Evolutionary conservation across 2,329 filamentous ascomycete species (phyloP), one percentile per base, ranked within the genome.

Genomic region (Ophiostoma ips): DNA sequence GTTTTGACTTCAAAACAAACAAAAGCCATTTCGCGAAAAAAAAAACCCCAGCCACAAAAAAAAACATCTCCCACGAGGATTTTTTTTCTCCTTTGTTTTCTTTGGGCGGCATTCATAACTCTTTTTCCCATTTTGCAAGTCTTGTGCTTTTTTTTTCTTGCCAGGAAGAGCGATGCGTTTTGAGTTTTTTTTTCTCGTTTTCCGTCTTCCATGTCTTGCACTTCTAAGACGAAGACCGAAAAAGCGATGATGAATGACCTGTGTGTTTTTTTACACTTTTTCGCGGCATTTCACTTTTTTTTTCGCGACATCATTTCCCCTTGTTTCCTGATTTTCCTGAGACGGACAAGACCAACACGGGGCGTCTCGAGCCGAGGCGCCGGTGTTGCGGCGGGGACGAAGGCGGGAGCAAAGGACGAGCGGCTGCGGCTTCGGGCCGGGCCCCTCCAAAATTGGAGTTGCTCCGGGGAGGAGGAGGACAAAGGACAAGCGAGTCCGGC

Each of bases 291-390:
- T 16, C n/a, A 16, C 16, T 21, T 40, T 10, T 40, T 38, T 33
- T 21, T 41, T 41, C 30, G n/a, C n/a, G n/a, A n/a, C n/a, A n/a
- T n/a, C n/a, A n/a, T n/a, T n/a, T n/a, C n/a, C n/a, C n/a, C 24
- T 45, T 28, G 18, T n/a, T n/a, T n/a, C n/a, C n/a, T n/a, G n/a
- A n/a, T n/a, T 48, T 30, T 49, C 38, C 30, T 41, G 38, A 28
- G 38, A 41, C 21, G 38, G 38, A 41, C 38, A 41, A 28, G 37
- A 40, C 18, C 34, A 36, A 24, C 5, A 37, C 35, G 10, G 12
- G 35, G 37, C 37, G n/a, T n/a, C n/a, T n/a, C 37, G 37, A 40
- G 37, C 37, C 37, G 37, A 40, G 37, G 35, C 18, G 37, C 37
- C 37, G n/a, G n/a, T n/a, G n/a, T n/a, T n/a, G n/a, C n/a, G n/a